A percentile compares a stretch with the other conserved stretches of the same genome.
Evolutionary conservation across 1,139 yeast genomes (phyloP).

Genomic region (Pichia sp.): DNA sequence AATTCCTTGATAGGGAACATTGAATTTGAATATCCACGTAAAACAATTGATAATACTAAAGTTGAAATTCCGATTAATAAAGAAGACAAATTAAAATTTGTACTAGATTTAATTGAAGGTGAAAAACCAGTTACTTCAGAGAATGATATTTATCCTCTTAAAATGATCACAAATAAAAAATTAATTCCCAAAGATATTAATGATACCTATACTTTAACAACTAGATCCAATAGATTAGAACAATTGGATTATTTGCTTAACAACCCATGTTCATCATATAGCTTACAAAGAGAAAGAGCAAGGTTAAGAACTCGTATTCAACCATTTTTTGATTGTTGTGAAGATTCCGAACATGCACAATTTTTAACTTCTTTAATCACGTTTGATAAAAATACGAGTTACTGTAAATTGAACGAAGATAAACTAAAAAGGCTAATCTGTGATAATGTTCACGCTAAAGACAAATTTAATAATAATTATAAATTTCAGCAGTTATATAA

Average conservation of each 20-base stretch:
- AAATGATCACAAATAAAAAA: conserved; percentile 16
- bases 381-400: conserved; percentile 28
- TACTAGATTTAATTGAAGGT: conserved; percentile 19
- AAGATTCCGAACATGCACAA: conserved; percentile 39
- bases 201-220: conserved; percentile 27
- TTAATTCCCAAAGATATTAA: conserved; percentile 18
- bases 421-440: conserved; percentile 23
- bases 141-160: conserved; percentile 22
- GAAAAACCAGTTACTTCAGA: conserved; percentile 14
- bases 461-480: conserved; percentile 1
- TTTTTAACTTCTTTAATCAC: conserved; percentile 30
- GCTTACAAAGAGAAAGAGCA: conserved; percentile 40
- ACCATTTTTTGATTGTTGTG: conserved; percentile 52
- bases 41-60: conserved; percentile 1
- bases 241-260: conserved; percentile 23
- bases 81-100: conserved; percentile 11
- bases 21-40: conserved; percentile 3
- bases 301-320: conserved; percentile 32
- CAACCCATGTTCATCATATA: conserved; percentile 31
- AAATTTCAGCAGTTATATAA: conserved; percentile 20
- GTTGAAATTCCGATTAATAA: conserved; percentile 17
- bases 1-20: not conserved
- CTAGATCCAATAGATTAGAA: conserved; percentile 20
- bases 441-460: conserved; percentile 3
- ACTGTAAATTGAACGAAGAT: conserved; percentile 21